Percentiles rank a stretch among this genome's conserved stretches.
phyloP scores from a whole-genome alignment of 1,139 yeast genomes.

The Protomyces pachydermus region DNA sequence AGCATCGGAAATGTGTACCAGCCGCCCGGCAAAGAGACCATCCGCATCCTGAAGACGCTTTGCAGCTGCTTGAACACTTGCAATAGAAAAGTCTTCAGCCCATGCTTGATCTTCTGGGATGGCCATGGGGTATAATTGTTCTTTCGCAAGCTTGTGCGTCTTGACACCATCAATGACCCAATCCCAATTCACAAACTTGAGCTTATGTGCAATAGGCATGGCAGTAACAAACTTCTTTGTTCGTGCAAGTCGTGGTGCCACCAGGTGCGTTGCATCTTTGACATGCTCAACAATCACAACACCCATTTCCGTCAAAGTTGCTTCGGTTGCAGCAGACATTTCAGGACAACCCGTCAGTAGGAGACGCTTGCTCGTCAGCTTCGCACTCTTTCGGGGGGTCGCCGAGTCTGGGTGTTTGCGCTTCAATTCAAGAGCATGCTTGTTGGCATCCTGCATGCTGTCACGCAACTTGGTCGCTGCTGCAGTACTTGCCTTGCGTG shows the following conservation, averaged over 20 bases:
- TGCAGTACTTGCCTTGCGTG: conserved; percentile 5
- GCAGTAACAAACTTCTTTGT: conserved; percentile 75
- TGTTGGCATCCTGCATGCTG: conserved; percentile 25
- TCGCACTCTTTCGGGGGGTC: conserved; percentile 1
- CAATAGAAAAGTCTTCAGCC: conserved; percentile 33
- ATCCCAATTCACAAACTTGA: conserved; percentile 35
- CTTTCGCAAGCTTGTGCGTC: conserved; percentile 5
- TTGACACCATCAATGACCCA: conserved; percentile 11
- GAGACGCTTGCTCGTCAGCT: conserved; percentile 25
- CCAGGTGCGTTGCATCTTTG: conserved; percentile 37
- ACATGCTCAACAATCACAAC: conserved; percentile 38
- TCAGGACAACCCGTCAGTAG: conserved; percentile 33
- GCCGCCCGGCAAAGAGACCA: conserved; percentile 45
- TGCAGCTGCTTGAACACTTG: conserved; percentile 39
- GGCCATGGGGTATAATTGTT: conserved; percentile 4
- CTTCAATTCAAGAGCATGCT: conserved; percentile 8
- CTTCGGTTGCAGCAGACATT: conserved; percentile 26
- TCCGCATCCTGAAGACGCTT: conserved; percentile 36
- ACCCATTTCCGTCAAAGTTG: conserved; percentile 35
- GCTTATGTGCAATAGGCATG: conserved; percentile 43
- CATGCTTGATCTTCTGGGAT: conserved; percentile 6
- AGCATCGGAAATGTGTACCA: conserved; percentile 56
- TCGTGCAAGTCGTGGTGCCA: conserved; percentile 74
- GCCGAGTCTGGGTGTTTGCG: conserved; percentile 7
- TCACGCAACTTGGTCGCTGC: conserved; percentile 28